Evolutionary conservation across 805 yeast species (phyloP).

Genomic region (Ogataea nakhonphanomensis): DNA sequence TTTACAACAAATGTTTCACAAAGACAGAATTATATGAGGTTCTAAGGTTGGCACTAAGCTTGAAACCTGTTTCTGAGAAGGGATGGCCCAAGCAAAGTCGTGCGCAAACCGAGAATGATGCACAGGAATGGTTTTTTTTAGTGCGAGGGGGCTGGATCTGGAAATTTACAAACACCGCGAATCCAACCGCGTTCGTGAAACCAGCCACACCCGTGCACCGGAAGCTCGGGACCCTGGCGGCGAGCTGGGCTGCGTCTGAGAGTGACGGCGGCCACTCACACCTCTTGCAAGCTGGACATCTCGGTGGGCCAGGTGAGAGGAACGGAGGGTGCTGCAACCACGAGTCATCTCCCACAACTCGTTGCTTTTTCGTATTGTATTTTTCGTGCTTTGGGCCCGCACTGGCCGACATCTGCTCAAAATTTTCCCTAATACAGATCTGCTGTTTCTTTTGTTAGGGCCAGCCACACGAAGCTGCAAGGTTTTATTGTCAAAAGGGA

Average conservation of each 20-base stretch:
- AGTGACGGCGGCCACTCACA: no score
- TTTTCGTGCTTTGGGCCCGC: no score
- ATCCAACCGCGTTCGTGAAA: slow-evolving; percentile 3
- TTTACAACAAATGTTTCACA: background rate
- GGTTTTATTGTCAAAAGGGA: slow-evolving; percentile 1
- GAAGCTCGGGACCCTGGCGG: background rate
- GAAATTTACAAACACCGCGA: slow-evolving; percentile 9
- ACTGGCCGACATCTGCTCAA: background rate
- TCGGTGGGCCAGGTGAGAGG: no score
- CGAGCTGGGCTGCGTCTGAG: no score
- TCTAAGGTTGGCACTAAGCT: slow-evolving; percentile 2
- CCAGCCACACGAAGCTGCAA: slow-evolving; percentile 5
- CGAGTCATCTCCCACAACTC: no score
- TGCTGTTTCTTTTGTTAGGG: slow-evolving; percentile 3
- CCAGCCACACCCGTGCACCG: slow-evolving; percentile 7
- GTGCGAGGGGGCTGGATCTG: slow-evolving; percentile 6
- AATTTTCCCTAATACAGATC: background rate
- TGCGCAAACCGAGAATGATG: slow-evolving; percentile 3
- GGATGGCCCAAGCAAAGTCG: slow-evolving; percentile 11
- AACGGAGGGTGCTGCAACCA: no score
- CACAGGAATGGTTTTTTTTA: slow-evolving; percentile 1
- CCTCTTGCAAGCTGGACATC: no score
- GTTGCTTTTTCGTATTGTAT: no score
- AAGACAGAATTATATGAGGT: background rate
- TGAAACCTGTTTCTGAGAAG: slow-evolving; percentile 9